Base-by-base conservation (phyloP, 1,284 basidiomycete species). In the Coriolopsis trogii region DNA sequence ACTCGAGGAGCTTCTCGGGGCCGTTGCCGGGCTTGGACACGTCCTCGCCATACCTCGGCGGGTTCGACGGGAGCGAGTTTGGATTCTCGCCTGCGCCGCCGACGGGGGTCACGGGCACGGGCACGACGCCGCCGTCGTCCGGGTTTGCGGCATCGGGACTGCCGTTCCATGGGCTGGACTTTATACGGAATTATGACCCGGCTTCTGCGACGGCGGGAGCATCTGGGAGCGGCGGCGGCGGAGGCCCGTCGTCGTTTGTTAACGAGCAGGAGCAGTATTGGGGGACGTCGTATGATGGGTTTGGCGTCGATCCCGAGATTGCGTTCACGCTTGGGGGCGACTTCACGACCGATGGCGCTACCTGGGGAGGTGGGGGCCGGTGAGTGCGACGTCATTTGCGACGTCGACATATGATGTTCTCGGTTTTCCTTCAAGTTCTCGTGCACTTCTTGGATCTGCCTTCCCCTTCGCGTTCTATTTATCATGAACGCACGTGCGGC, bases 111-210 rank as follows among this genome's bases (percentile, higher is more conserved):
- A 69, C 84, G 45, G 77, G 77, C 3, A 69, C 84, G 45, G 76
- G 77, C 10, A 78, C 77, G 23, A 78, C 83, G 13, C 78, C 84
- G 6, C 79, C 83, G 4, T 78, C 77, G 2, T 71, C 82, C 21
- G 77, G 79, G 3, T 90, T 90, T 65, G 75, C 81, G 55, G 80
- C 81, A 5, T 74, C 83, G 25, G 89, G 89, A 25, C 73, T 91
- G 24, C 90, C 89, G 0, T 91, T 91, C 74, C 79, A 82, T 34
- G 89, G 88, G 15, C 74, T 91, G 36, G 89, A 92, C 61, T 91
- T 81, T 61, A 84, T 91, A 60, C 81, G 86, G 56, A 91, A 88
- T 62, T 89, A 86, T 65, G 78, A 75, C 58, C 62, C 75, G 10
- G 44, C 53, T 12, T 41, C n/a, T n/a, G 33, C 33, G 31, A 12